Base-by-base conservation (phyloP, 805 yeast genomes). In the Lipomyces yamadae region DNA sequence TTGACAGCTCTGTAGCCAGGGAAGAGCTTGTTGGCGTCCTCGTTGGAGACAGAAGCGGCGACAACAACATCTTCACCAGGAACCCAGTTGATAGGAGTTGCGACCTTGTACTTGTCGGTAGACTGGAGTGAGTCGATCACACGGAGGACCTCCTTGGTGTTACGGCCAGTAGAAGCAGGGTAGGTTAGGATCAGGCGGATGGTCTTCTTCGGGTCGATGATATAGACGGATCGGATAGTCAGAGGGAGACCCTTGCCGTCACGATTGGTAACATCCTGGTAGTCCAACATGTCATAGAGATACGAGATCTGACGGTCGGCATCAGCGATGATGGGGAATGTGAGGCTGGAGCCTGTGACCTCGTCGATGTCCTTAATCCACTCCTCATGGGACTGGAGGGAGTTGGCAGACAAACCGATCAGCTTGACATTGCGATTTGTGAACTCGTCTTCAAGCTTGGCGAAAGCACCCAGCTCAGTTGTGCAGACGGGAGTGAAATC, bases 401-500 rank as follows among this genome's bases (percentile, higher is more conserved):
- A 88, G 80, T 92, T 93, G 70, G 97, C 96, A 65, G 97, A 91
- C 72, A 92, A 82, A 72, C 97, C 98, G 79, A 92, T 87, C 78
- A 92, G 85, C 84, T 93, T 92, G 78, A 89, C 93, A 75, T 86
- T 86, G 82, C 97, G 89, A 81, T 89, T 84, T 78, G 89, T 86
- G 77, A 92, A 92, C 80, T 92, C 97, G 64, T 95, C 92, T 82
- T 92, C 92, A 80, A 93, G 87, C 77, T 88, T 85, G 73, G 97
- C 95, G 76, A 92, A 93, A 11, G 97, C 97, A 74, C 97, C 97
- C 77, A 92, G 85, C 84, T 92, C 98, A 66, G 97, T 92, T 76
- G 97, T 93, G 82, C 98, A 92, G 66, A 92, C 97, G 58, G 98
- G 98, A 29, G 98, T 92, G 85, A 91, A 93, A 79, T 93, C 98